These are phyloP conservation scores for Miamiensis avidus DNA, from an alignment of 169 alveolate species.

Conservation along the genomic window DNA sequence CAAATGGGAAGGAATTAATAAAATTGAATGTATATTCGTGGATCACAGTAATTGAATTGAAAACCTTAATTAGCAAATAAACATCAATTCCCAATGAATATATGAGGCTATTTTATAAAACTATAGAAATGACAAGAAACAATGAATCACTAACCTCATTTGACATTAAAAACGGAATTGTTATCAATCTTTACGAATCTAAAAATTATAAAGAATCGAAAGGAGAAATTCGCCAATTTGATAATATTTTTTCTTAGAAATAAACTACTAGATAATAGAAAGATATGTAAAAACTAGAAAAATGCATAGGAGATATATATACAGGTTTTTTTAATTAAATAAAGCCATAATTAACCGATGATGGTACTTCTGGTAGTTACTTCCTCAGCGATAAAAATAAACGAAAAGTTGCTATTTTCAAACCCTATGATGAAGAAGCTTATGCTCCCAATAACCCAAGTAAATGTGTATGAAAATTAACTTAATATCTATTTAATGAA, in stretches of 20 bases:
- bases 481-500: not conserved
- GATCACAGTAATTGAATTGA: not conserved
- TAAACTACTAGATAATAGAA: too few species aligned
- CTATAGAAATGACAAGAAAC: not conserved
- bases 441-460: constrained; percentile 98
- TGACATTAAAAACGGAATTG: not conserved
- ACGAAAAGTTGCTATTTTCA: constrained; percentile 93
- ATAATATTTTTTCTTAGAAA: too few species aligned
- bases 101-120: not conserved
- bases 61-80: too few species aligned
- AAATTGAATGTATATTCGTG: not conserved
- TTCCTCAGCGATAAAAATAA: constrained; percentile 88
- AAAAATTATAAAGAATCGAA: not conserved
- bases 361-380: constrained; percentile 98
- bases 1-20: too few species aligned
- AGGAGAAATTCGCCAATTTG: not conserved
- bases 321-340: constrained; percentile 92
- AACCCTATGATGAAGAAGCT: constrained; percentile 99
- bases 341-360: constrained; percentile 96
- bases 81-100: not conserved
- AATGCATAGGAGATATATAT: constrained; percentile 66
- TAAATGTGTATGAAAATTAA: constrained; percentile 91
- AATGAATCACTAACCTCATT: not conserved
- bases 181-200: not conserved
- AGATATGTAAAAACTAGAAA: not conserved